Base-by-base conservation (phyloP, 106 monocot genomes). In the Phalaenopsis aphrodite region DNA sequence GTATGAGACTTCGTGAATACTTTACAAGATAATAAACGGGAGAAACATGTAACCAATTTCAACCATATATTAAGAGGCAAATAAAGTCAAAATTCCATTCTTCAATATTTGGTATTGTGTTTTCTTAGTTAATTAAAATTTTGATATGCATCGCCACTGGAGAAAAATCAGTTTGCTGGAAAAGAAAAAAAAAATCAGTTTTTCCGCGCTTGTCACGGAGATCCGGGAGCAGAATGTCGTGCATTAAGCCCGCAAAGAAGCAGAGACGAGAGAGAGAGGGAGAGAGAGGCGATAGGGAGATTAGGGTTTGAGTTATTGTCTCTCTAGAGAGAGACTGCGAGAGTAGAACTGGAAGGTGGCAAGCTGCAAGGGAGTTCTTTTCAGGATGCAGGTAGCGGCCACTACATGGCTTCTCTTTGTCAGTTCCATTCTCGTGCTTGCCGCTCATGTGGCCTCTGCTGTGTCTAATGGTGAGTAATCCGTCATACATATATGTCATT, bases 381-480 rank as follows among this genome's bases (percentile, higher is more conserved):
- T 3, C 65, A 80, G 55, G 52, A 80, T 80, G 73, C 8, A 47
- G 17, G 47, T 72, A 78, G 78, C 84, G 5, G 37, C 23, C 81
- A 55, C 78, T 81, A 42, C 65, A 43, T 77, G 52, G 75, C 43
- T 78, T 55, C 45, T 81, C 19, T 68, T 78, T n/a, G 81, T 81
- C 46, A 45, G 55, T 56, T 61, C 78, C 79, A 68, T 58, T 8
- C 47, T 78, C 11, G 66, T 43, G 45, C 19, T 55, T 52, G 74
- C 64, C 43, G n/a, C 48, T 42, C 71, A 17, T 16, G 47, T 48
- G 11, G 81, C 56, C 81, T 74, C 42, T 3, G 81, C 84, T 30
- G 84, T 78, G 78, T 48, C 68, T 12, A 87, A 87, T 14, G 84
- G 87, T 87, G 73, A 75, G 77, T 19, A n/a, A 47, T 48, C 41